phyloP scores from a whole-genome alignment of 108 stramenopile species.

The Chaetoceros muelleri region DNA sequence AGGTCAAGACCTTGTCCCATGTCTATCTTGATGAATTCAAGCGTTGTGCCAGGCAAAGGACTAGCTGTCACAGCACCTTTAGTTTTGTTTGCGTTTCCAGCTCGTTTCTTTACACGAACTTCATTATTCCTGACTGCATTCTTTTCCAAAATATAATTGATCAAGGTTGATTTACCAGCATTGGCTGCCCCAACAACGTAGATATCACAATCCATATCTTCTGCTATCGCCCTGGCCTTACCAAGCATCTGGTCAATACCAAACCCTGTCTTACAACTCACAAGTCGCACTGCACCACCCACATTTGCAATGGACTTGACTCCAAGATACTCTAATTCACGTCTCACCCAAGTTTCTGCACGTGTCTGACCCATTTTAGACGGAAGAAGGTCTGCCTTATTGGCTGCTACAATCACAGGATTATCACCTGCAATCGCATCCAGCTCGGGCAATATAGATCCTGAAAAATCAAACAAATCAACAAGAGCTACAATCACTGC shows the following conservation, averaged over 20 bases:
- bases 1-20: constrained; percentile 53
- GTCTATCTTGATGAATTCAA: constrained; percentile 82
- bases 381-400: constrained; percentile 82
- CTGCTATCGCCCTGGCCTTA: constrained; percentile 58
- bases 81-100: constrained; percentile 60
- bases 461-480: constrained; percentile 85
- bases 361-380: constrained; percentile 67
- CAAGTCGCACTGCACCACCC: constrained; percentile 72
- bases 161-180: constrained; percentile 80
- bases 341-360: constrained; percentile 81
- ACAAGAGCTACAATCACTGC: constrained; percentile 78
- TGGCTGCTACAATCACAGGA: constrained; percentile 83
- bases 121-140: constrained; percentile 18
- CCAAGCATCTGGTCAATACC: constrained; percentile 65
- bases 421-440: constrained; percentile 87
- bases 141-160: constrained; percentile 65
- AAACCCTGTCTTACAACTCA: constrained; percentile 80
- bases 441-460: constrained; percentile 75
- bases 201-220: constrained; percentile 75
- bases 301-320: constrained; percentile 77
- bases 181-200: constrained; percentile 87
- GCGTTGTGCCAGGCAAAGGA: constrained; percentile 82
- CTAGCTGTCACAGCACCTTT: constrained; percentile 75
- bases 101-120: constrained; percentile 29
- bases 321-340: constrained; percentile 75